Percentiles rank a stretch among this genome's conserved stretches.
These are phyloP conservation scores for Lonicera japonica DNA, from an alignment of 129 eudicot species.

Conservation along the genomic window DNA sequence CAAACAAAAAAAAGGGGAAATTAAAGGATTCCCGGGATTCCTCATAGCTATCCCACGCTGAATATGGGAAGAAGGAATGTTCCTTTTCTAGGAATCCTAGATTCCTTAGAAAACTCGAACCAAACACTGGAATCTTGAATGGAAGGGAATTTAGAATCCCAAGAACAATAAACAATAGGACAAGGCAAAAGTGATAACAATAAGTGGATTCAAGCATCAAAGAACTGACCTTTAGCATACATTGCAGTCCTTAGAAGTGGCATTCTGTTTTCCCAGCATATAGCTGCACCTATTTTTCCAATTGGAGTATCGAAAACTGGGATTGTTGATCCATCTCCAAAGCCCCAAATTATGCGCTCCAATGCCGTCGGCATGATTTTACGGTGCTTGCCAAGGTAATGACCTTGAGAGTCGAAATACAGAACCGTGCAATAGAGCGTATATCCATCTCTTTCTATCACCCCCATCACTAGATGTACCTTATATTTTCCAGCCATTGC, in stretches of 20 bases:
- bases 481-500: slow-evolving; percentile 94
- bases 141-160: neutral
- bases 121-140: too few relatives aligned
- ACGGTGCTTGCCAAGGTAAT: slow-evolving; percentile 85
- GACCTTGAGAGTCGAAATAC: slow-evolving; percentile 82
- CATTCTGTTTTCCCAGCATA: slow-evolving; percentile 99
- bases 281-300: slow-evolving; percentile 97
- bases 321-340: slow-evolving; percentile 91
- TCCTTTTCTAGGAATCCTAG: too few relatives aligned
- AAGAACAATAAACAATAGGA: neutral
- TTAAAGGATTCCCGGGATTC: too few relatives aligned
- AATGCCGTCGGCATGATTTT: slow-evolving; percentile 90
- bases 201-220: neutral
- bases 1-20: too few relatives aligned
- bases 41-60: too few relatives aligned
- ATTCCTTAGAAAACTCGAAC: too few relatives aligned
- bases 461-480: slow-evolving; percentile 81
- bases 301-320: slow-evolving; percentile 83
- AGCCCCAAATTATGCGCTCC: slow-evolving; percentile 96
- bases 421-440: slow-evolving; percentile 80
- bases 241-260: slow-evolving; percentile 88
- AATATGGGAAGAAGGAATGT: too few relatives aligned
- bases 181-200: neutral
- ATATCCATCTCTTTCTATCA: slow-evolving; percentile 90
- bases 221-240: slow-evolving; percentile 78